Evolutionary conservation across 192 early-diverging fungal genomes (phyloP).

Genomic region (Thoreauomyces humboldtii): DNA sequence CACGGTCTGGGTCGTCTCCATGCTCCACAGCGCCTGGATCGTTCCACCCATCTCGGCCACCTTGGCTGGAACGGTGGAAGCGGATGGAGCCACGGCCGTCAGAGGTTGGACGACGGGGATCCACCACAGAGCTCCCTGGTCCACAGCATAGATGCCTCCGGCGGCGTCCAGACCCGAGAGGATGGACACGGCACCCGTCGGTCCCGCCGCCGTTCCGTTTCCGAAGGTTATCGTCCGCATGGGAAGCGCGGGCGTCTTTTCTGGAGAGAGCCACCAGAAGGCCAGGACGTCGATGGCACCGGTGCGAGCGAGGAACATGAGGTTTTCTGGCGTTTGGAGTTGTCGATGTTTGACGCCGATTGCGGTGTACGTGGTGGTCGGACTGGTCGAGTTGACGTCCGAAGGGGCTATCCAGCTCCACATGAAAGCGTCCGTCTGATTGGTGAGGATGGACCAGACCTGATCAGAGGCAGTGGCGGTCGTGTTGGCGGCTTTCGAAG

Average conservation of each 20-base stretch:
- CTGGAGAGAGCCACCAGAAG: slow-evolving; percentile 18
- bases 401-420: background rate
- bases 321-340: slow-evolving; percentile 20
- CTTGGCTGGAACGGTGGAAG: background rate
- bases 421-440: background rate
- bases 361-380: slow-evolving; percentile 13
- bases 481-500: slow-evolving; percentile 8
- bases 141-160: slow-evolving; percentile 17
- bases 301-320: slow-evolving; percentile 14
- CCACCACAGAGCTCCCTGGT: slow-evolving; percentile 9
- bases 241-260: slow-evolving; percentile 16
- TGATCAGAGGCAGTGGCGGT: slow-evolving; percentile 6
- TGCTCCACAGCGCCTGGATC: slow-evolving; percentile 18
- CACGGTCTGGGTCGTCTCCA: slow-evolving; percentile 14
- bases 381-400: too few species aligned
- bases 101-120: slow-evolving; percentile 24
- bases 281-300: slow-evolving; percentile 1
- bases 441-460: slow-evolving; percentile 14
- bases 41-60: slow-evolving; percentile 6
- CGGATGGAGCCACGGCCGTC: slow-evolving; percentile 8
- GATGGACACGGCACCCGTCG: background rate
- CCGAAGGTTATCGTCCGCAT: slow-evolving; percentile 7
- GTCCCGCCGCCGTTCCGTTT: slow-evolving; percentile 12
- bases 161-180: slow-evolving; percentile 9
- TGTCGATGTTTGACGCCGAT: slow-evolving; percentile 20